These are phyloP conservation scores for Noccaea caerulescens DNA, from an alignment of 345 rosid species.

Conservation along the genomic window DNA sequence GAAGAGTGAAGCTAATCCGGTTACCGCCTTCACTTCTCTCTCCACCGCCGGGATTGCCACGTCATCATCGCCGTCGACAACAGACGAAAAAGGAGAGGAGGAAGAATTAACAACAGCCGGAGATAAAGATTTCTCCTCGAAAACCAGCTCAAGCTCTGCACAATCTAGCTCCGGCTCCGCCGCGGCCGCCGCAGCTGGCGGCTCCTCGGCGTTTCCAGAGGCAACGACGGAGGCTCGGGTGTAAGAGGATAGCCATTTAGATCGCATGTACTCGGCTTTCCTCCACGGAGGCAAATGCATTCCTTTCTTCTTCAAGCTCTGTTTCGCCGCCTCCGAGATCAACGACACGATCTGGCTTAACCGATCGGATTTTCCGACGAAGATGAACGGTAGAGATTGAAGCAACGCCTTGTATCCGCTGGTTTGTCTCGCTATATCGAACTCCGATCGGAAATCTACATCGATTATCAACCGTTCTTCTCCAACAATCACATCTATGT, in stretches of 20 bases:
- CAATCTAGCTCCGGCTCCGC: slow-evolving; percentile 34
- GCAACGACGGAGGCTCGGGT: slow-evolving; percentile 41
- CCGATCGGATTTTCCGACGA: slow-evolving; percentile 88
- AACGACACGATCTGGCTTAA: slow-evolving; percentile 71
- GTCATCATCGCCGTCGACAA: slow-evolving; percentile 29
- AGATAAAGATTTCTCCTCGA: slow-evolving; percentile 51
- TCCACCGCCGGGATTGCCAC: slow-evolving; percentile 57
- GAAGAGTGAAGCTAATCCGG: slow-evolving; percentile 89
- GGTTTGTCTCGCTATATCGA: slow-evolving; percentile 88
- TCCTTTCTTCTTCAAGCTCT: slow-evolving; percentile 89
- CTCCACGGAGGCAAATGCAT: slow-evolving; percentile 97
- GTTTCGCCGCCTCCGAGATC: slow-evolving; percentile 87
- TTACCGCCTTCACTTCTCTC: slow-evolving; percentile 70
- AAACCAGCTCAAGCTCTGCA: slow-evolving; percentile 62
- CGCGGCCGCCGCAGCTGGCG: slow-evolving; percentile 13
- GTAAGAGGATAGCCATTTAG: slow-evolving; percentile 86
- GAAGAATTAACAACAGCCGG: slow-evolving; percentile 23
- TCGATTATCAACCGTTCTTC: slow-evolving; percentile 77
- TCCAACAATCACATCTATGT: slow-evolving; percentile 75
- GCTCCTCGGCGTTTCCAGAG: slow-evolving; percentile 35
- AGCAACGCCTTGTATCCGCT: slow-evolving; percentile 72
- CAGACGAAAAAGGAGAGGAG: slow-evolving; percentile 23
- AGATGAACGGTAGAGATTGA: slow-evolving; percentile 74
- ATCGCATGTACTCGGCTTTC: slow-evolving; percentile 80
- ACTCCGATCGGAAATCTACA: slow-evolving; percentile 92